phyloP scores from a whole-genome alignment of 306 rosid genomes.

The Echinosophora koreensis region DNA sequence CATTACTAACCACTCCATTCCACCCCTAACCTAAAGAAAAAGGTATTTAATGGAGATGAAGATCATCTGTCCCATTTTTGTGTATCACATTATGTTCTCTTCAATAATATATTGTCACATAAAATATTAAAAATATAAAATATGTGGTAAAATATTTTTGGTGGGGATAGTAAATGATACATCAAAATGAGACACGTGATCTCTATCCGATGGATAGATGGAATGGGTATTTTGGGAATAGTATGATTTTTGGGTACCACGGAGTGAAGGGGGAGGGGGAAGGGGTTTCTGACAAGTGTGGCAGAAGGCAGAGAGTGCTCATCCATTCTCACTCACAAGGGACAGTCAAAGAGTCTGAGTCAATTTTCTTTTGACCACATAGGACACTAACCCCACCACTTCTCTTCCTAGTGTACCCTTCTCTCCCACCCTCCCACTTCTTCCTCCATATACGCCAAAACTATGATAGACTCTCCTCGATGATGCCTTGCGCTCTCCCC shows the following conservation, averaged over 20 bases:
- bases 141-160: too few species aligned
- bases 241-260: conserved; percentile 31
- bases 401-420: neutral
- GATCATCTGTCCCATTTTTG: too few species aligned
- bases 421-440: neutral
- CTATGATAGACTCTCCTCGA: conserved; percentile 54
- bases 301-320: conserved; percentile 45
- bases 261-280: conserved; percentile 33
- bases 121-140: too few species aligned
- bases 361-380: conserved; percentile 61
- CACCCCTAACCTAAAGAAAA: neutral
- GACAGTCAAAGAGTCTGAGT: conserved; percentile 56
- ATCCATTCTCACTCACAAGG: conserved; percentile 42
- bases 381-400: conserved; percentile 50
- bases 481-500: conserved; percentile 19
- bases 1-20: too few species aligned
- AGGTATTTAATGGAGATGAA: neutral
- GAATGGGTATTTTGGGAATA: conserved; percentile 42
- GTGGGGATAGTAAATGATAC: too few species aligned
- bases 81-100: too few species aligned
- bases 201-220: neutral
- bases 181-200: too few species aligned
- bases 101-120: too few species aligned
- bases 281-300: conserved; percentile 50
- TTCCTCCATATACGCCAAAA: conserved; percentile 46